A percentile compares a stretch with the other conserved stretches of the same genome.
These are phyloP conservation scores for Thielaviopsis musarum DNA, from an alignment of 2,329 filamentous ascomycete species.

Conservation along the genomic window DNA sequence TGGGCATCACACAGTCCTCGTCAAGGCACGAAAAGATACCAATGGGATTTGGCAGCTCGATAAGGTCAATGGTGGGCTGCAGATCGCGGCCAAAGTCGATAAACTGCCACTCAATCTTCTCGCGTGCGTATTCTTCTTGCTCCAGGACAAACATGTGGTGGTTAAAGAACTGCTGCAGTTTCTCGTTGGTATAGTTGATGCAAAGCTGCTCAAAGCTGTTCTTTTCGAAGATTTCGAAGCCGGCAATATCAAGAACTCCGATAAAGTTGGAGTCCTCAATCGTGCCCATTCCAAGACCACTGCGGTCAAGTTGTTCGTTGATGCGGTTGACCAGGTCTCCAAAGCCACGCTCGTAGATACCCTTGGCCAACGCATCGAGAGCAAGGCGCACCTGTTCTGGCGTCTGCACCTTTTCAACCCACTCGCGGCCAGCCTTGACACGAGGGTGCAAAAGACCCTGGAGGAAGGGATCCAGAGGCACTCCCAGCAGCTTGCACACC, in stretches of 20 bases:
- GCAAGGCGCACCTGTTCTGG: slow-evolving; percentile 86
- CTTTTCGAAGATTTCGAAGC: slow-evolving; percentile 95
- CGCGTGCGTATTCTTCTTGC: slow-evolving; percentile 92
- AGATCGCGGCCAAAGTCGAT: slow-evolving; percentile 96
- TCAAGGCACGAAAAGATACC: slow-evolving; percentile 97
- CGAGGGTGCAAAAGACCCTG: slow-evolving; percentile 79
- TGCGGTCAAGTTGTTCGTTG: slow-evolving; percentile 81
- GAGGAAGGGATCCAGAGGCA: slow-evolving; percentile 69
- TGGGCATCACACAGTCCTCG: slow-evolving; percentile 97
- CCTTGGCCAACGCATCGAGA: slow-evolving; percentile 83
- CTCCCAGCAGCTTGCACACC: slow-evolving; percentile 71
- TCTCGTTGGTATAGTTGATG: slow-evolving; percentile 99
- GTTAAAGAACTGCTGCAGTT: slow-evolving; percentile 98
- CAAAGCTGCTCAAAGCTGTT: slow-evolving; percentile 99
- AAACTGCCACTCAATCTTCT: slow-evolving; percentile 99
- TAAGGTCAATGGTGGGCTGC: slow-evolving; percentile 93
- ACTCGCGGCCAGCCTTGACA: slow-evolving; percentile 90
- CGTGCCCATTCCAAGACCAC: slow-evolving; percentile 50
- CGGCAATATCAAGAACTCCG: slow-evolving; percentile 94
- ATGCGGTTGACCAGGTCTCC: slow-evolving; percentile 83
- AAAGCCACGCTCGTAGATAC: slow-evolving; percentile 93
- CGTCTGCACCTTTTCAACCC: slow-evolving; percentile 97
- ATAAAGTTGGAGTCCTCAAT: slow-evolving; percentile 89
- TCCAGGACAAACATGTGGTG: slow-evolving; percentile 99
- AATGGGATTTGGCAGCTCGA: slow-evolving; percentile 89